Percentiles rank a stretch among this genome's conserved stretches.
These are phyloP conservation scores for Puccinia coronata DNA, from an alignment of 1,284 basidiomycete species.

Conservation along the genomic window DNA sequence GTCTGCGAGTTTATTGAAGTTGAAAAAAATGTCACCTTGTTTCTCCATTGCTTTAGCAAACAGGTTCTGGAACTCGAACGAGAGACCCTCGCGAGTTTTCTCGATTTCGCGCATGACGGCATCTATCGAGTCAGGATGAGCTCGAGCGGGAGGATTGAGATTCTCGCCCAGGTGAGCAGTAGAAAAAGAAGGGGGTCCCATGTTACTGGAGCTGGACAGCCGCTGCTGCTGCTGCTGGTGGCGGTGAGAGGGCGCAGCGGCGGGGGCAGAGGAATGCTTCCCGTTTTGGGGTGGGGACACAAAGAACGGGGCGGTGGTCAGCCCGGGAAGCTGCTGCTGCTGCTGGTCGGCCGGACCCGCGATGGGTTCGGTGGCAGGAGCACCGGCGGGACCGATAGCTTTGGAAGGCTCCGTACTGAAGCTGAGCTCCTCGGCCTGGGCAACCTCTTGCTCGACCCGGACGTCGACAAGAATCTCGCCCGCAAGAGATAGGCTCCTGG, in stretches of 20 bases:
- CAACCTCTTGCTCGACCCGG: slow-evolving; percentile 21
- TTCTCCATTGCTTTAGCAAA: background rate
- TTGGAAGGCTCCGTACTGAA: background rate
- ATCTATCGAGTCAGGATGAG: background rate
- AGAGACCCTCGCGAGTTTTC: background rate
- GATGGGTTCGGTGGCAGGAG: background rate
- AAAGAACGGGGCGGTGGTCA: too few species aligned
- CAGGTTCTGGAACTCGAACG: background rate
- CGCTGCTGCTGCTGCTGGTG: too few species aligned
- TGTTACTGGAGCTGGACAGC: too few species aligned
- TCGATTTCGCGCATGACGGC: background rate
- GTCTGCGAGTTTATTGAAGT: too few species aligned
- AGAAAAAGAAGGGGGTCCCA: background rate
- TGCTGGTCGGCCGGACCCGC: background rate
- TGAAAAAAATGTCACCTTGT: background rate
- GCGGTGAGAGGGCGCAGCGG: background rate
- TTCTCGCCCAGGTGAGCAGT: background rate
- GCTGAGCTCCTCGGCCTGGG: background rate
- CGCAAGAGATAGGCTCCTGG: slow-evolving; percentile 9
- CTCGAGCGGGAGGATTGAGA: background rate
- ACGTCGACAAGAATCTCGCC: slow-evolving; percentile 41
- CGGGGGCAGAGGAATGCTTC: background rate
- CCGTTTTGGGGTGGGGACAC: background rate
- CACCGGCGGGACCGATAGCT: background rate
- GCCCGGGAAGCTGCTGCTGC: too few species aligned